These are phyloP conservation scores for Scedosporium apiospermum DNA, from an alignment of 2,329 filamentous ascomycete species.

Conservation along the genomic window DNA sequence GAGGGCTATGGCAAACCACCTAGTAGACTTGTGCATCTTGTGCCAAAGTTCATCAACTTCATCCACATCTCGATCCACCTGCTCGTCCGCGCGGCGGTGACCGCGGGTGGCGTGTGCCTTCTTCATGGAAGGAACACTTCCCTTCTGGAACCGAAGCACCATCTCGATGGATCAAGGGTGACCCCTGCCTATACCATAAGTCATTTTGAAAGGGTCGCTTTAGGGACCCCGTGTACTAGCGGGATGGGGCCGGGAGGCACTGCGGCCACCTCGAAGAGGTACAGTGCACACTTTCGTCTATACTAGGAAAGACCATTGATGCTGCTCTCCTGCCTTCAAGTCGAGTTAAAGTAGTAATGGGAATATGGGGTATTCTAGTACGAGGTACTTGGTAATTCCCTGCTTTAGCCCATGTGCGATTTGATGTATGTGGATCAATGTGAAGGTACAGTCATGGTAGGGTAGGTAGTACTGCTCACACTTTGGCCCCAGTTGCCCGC, in stretches of 20 bases:
- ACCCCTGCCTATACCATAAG: background rate
- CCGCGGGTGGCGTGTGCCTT: background rate
- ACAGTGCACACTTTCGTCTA: background rate
- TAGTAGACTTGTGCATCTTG: background rate
- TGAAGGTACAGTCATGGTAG: background rate
- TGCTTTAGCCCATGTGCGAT: background rate
- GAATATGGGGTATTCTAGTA: background rate
- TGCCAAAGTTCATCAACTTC: background rate
- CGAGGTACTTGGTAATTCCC: background rate
- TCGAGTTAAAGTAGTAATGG: background rate
- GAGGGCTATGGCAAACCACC: background rate
- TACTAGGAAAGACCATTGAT: too few relatives aligned
- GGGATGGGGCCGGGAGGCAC: background rate
- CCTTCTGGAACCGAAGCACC: background rate
- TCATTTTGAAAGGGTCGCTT: background rate
- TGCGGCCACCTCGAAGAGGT: background rate
- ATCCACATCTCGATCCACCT: background rate
- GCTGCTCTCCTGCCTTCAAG: background rate
- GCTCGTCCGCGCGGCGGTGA: background rate
- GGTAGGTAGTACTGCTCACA: too few relatives aligned
- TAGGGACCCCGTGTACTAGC: background rate
- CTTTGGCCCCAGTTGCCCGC: background rate
- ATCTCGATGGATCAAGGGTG: background rate
- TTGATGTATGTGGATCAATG: background rate
- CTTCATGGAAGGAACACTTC: slow-evolving; percentile 1